Percentiles rank a stretch among this genome's conserved stretches.
Evolutionary conservation across 1,139 yeast species (phyloP).

Genomic region (Taphrina betulina): DNA sequence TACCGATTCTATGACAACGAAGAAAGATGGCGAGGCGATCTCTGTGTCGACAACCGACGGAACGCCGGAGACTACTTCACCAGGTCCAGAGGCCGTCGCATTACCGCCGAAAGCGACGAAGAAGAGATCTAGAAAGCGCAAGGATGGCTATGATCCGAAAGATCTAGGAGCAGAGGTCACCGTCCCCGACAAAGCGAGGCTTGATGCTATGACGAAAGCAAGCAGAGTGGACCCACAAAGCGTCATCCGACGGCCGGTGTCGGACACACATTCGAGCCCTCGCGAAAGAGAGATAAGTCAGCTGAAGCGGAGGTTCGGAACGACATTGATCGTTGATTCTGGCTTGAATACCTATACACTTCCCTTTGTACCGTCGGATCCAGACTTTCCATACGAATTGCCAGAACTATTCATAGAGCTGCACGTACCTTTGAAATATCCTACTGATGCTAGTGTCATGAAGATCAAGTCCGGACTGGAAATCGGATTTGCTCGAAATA

Average conservation of each 20-base stretch:
- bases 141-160: constrained; percentile 11
- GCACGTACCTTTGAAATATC: constrained; percentile 58
- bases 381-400: constrained; percentile 70
- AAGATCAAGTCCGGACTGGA: constrained; percentile 67
- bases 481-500: constrained; percentile 63
- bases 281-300: constrained; percentile 21
- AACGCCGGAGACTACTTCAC: not conserved
- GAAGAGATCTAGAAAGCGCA: constrained; percentile 4
- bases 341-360: not conserved
- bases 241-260: not conserved
- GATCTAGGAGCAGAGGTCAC: not conserved
- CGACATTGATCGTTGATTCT: not conserved
- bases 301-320: constrained; percentile 13
- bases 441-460: constrained; percentile 44
- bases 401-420: constrained; percentile 54
- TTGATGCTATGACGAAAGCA: not conserved
- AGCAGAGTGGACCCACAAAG: not conserved
- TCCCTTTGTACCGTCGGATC: constrained; percentile 58
- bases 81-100: not conserved
- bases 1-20: not conserved
- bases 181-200: constrained; percentile 7
- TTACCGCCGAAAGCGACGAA: not conserved
- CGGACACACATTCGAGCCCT: not conserved
- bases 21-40: not conserved
- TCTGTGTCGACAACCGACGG: not conserved